phyloP scores from a whole-genome alignment of 2,329 filamentous ascomycete species.

The Aspergillus hiratsukae region DNA sequence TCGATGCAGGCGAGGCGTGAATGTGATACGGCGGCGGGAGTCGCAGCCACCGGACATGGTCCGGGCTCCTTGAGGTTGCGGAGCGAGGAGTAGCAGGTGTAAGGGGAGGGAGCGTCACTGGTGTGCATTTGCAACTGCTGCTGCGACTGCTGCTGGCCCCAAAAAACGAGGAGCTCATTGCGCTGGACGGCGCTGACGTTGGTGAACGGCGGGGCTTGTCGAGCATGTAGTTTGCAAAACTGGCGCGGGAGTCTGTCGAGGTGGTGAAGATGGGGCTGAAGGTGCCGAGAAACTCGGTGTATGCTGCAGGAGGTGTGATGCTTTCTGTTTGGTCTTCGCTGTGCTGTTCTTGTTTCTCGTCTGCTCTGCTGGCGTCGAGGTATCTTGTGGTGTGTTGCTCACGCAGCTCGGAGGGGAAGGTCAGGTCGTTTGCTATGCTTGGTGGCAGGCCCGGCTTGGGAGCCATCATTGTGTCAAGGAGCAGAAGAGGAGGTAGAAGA shows the following conservation, averaged over 20 bases:
- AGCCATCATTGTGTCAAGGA: no score
- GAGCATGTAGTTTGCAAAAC: conserved; percentile 43
- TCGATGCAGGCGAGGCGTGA: conserved; percentile 57
- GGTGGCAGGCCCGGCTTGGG: no score
- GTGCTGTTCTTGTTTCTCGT: conserved; percentile 39
- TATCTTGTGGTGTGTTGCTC: conserved; percentile 38
- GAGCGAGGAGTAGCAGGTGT: conserved; percentile 57
- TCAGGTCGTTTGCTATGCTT: no score
- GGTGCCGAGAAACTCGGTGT: conserved; percentile 85
- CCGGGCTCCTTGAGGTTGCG: conserved; percentile 52
- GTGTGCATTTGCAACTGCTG: conserved; percentile 33
- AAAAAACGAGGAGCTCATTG: conserved; percentile 38
- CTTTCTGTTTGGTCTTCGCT: conserved; percentile 64
- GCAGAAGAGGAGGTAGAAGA: no score
- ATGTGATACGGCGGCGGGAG: conserved; percentile 76
- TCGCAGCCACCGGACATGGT: conserved; percentile 56
- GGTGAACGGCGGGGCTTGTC: conserved; percentile 27
- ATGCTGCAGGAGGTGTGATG: conserved; percentile 83
- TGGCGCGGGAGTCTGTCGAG: conserved; percentile 55
- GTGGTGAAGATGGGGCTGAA: conserved; percentile 69
- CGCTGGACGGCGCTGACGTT: conserved; percentile 34
- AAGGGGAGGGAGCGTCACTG: conserved; percentile 48
- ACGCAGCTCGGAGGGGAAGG: no score
- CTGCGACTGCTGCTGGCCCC: conserved; percentile 5
- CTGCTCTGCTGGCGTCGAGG: conserved; percentile 63